Evolutionary conservation across 2,329 filamentous ascomycete genomes (phyloP).

Genomic region (Bretziella fagacearum): DNA sequence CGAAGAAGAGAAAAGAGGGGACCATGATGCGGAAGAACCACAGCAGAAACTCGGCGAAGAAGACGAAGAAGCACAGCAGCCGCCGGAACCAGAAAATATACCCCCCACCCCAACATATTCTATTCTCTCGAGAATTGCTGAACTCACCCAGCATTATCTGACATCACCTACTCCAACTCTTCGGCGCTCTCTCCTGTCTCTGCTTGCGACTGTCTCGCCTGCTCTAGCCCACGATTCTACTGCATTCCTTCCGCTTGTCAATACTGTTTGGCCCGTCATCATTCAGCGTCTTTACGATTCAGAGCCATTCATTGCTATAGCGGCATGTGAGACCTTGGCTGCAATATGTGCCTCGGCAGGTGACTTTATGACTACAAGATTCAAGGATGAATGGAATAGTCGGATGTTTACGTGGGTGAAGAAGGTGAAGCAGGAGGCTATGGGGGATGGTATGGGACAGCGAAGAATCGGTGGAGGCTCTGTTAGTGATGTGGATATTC

Average conservation of each 20-base stretch:
- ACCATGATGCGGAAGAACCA: constrained; percentile 15
- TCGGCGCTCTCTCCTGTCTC: constrained; percentile 58
- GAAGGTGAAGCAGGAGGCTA: constrained; percentile 26
- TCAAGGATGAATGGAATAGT: constrained; percentile 55
- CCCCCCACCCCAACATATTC: constrained; percentile 63
- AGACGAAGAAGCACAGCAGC: constrained; percentile 20
- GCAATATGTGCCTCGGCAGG: constrained; percentile 56
- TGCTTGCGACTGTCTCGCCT: constrained; percentile 56
- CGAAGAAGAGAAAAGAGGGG: constrained; percentile 16
- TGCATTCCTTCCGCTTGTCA: constrained; percentile 72
- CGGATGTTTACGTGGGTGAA: constrained; percentile 26
- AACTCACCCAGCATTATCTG: constrained; percentile 76
- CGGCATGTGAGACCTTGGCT: constrained; percentile 51
- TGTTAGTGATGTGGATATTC: not conserved
- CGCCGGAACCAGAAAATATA: constrained; percentile 32
- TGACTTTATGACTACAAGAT: constrained; percentile 61
- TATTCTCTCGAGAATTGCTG: constrained; percentile 66
- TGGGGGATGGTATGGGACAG: constrained; percentile 11
- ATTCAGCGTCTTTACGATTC: constrained; percentile 47
- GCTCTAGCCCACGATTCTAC: constrained; percentile 62
- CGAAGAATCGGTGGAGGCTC: not conserved
- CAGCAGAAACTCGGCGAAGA: constrained; percentile 17
- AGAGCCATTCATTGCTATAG: constrained; percentile 51
- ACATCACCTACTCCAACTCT: constrained; percentile 68
- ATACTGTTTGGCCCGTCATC: constrained; percentile 78